Evolutionary conservation across 2,329 filamentous ascomycete species (phyloP).

Genomic region (Sarocladiaceae sp.): DNA sequence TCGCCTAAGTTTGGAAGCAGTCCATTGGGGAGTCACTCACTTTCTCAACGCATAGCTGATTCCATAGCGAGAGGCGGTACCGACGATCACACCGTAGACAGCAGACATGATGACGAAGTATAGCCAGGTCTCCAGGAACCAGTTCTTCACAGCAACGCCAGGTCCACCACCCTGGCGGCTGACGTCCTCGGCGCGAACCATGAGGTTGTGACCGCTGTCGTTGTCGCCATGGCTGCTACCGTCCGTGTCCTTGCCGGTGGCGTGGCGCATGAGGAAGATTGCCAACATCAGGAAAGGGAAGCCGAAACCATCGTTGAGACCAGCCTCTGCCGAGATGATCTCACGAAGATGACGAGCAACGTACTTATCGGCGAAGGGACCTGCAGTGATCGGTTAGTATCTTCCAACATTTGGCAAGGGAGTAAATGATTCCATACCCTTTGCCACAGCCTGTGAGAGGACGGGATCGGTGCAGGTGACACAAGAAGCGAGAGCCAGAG

Average conservation of each 20-base stretch:
- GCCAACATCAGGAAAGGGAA: slow-evolving; percentile 56
- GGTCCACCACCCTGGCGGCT: slow-evolving; percentile 47
- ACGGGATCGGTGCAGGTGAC: slow-evolving; percentile 58
- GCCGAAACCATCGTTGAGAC: slow-evolving; percentile 56
- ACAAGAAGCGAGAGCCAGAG: slow-evolving; percentile 53
- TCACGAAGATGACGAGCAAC: slow-evolving; percentile 51
- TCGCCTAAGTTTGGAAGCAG: not conserved
- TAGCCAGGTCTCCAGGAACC: slow-evolving; percentile 54
- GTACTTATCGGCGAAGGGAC: slow-evolving; percentile 51
- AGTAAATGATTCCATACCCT: slow-evolving; percentile 20
- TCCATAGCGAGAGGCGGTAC: slow-evolving; percentile 39
- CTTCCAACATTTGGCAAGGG: not conserved
- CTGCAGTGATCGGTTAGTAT: too few relatives aligned
- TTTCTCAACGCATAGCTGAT: slow-evolving; percentile 35
- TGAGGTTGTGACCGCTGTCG: slow-evolving; percentile 10
- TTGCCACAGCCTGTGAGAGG: slow-evolving; percentile 56
- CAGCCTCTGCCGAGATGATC: slow-evolving; percentile 56
- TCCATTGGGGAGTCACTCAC: slow-evolving; percentile 14
- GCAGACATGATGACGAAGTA: slow-evolving; percentile 51
- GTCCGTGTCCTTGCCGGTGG: slow-evolving; percentile 22
- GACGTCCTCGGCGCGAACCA: slow-evolving; percentile 27
- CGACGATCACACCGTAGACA: slow-evolving; percentile 45
- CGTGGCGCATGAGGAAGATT: slow-evolving; percentile 49
- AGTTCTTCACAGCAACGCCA: slow-evolving; percentile 45
- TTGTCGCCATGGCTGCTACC: not conserved